These are phyloP conservation scores for Cornus florida DNA, from an alignment of 148 eudicot genomes.

Conservation along the genomic window DNA sequence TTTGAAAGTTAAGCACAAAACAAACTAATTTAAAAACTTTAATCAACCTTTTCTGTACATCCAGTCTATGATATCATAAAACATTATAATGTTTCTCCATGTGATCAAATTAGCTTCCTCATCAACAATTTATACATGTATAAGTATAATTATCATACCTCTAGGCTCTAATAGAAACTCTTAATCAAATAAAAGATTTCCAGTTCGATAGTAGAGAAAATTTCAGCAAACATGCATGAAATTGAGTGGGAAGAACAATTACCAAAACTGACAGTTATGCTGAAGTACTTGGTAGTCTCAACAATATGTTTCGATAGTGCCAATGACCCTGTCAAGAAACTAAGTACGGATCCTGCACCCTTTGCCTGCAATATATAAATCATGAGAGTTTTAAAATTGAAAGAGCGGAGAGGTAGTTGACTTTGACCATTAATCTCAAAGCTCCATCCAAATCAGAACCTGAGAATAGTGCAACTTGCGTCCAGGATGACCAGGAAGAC, in stretches of 20 bases:
- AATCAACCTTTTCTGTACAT: background rate
- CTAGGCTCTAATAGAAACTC: background rate
- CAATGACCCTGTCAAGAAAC: slow-evolving; percentile 87
- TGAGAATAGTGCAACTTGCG: slow-evolving; percentile 85
- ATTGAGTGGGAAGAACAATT: slow-evolving; percentile 19
- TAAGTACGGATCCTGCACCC: slow-evolving; percentile 98
- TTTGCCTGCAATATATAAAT: slow-evolving; percentile 62
- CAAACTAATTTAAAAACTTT: background rate
- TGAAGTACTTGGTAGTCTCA: slow-evolving; percentile 87
- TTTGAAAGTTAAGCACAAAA: background rate
- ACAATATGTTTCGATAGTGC: slow-evolving; percentile 82
- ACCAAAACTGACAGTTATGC: slow-evolving; percentile 98
- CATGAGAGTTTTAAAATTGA: background rate
- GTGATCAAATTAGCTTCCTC: too few relatives aligned
- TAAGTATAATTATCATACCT: too few relatives aligned
- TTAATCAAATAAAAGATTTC: background rate
- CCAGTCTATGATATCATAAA: too few relatives aligned
- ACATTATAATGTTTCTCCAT: too few relatives aligned
- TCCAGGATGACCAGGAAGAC: slow-evolving; percentile 90
- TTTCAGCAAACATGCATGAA: background rate
- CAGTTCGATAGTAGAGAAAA: background rate
- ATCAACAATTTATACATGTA: too few relatives aligned
- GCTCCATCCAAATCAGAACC: slow-evolving; percentile 34
- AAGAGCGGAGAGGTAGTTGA: background rate
- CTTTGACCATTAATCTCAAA: background rate